Evolutionary conservation across 495 filamentous ascomycete species (phyloP), one percentile per base, ranked within the genome.

Genomic region (Clavariopsis aquatica): DNA sequence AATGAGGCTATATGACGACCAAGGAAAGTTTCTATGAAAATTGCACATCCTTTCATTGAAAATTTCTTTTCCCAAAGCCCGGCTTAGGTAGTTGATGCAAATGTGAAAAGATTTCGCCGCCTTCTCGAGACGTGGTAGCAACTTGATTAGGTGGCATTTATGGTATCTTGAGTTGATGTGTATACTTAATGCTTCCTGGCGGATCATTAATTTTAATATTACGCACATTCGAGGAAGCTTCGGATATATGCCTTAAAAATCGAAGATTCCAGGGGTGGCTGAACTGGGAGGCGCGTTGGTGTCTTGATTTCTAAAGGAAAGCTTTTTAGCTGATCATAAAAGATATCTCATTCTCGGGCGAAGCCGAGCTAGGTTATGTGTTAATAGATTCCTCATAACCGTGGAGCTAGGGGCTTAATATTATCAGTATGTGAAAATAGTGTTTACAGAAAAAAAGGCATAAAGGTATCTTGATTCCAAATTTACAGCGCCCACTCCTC

Each of bases 401-500:
- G 38, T 43, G 4, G 38, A n/a, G 38, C n/a, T n/a, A 17, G 38
- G n/a, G n/a, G n/a, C n/a, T n/a, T n/a, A 13, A 36, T 13, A 36
- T 13, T 13, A 36, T 36, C 6, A 36, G 13, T 6, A 36, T 36
- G 13, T 36, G 6, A 36, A 6, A 13, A 36, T 6, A 36, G 31
- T 36, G 31, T 36, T 6, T 36, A 36, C 31, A 36, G n/a, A n/a
- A 36, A 13, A 36, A 36, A 36, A 6, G 6, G 13, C 13, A 36
- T 36, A 2, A 43, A 43, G 6, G 38, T 43, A 43, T 43, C 13
- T 43, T n/a, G 9, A 43, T 8, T 17, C 13, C 38, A 17, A 43
- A 43, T 57, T 47, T 77, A 96, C 52, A 97, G 75, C 53, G 86
- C 86, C 94, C 94, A 98, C 68, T 96, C 94, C 52, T 87, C 84